A percentile compares a stretch with the other conserved stretches of the same genome.
These are phyloP conservation scores for Fusarium liriodendri DNA, from an alignment of 2,329 filamentous ascomycete genomes.

Conservation along the genomic window DNA sequence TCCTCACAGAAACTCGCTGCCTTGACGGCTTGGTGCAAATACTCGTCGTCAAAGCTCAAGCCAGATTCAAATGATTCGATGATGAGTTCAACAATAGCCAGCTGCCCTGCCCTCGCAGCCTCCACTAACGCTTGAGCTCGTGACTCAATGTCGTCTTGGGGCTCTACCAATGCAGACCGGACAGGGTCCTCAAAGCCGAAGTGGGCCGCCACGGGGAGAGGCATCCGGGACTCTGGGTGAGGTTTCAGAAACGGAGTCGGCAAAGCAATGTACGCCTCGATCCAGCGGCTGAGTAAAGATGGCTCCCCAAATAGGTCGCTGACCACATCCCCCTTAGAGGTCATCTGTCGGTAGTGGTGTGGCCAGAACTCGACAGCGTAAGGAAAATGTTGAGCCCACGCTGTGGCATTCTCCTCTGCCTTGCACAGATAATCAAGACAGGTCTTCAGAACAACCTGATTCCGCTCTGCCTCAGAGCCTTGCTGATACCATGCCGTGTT, in stretches of 20 bases:
- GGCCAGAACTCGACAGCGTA: conserved; percentile 5
- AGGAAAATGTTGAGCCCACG: not conserved
- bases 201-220: conserved; percentile 6
- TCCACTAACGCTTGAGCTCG: not conserved
- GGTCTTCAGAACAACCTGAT: not conserved
- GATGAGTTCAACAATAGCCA: not conserved
- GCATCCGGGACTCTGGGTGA: not conserved
- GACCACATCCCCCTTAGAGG: not conserved
- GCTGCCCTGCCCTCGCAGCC: not conserved
- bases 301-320: not conserved
- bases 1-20: not conserved
- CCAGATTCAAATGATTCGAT: not conserved
- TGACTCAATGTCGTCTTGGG: not conserved
- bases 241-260: not conserved
- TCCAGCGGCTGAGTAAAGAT: not conserved
- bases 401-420: not conserved
- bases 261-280: not conserved
- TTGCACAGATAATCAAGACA: not conserved
- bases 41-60: not conserved
- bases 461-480: not conserved
- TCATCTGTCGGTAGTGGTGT: not conserved
- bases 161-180: not conserved
- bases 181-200: not conserved
- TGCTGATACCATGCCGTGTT: not conserved
- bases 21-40: not conserved